Evolutionary conservation across 2,329 filamentous ascomycete species (phyloP).

Genomic region (Lachnellula hyalina): DNA sequence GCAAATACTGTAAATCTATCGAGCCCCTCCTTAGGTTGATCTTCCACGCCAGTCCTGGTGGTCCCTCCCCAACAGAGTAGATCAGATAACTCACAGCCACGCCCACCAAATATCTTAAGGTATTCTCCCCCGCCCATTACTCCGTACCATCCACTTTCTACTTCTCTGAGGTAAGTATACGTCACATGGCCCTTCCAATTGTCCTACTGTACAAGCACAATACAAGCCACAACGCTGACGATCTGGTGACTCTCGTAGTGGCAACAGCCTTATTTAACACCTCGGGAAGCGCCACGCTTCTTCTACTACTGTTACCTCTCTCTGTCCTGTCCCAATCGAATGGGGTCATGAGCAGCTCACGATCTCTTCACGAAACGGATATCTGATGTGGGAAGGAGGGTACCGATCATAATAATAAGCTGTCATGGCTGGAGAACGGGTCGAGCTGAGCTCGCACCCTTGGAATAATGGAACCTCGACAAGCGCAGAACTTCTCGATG

Average conservation of each 20-base stretch:
- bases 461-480: constrained; percentile 18
- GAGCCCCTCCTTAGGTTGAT: too few species aligned
- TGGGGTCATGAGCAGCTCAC: constrained; percentile 27
- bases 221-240: constrained; percentile 23
- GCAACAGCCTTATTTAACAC: constrained; percentile 13
- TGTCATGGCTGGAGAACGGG: constrained; percentile 28
- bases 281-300: constrained; percentile 19
- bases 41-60: too few species aligned
- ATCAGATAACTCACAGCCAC: background rate
- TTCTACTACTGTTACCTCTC: constrained; percentile 8
- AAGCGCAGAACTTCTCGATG: constrained; percentile 20
- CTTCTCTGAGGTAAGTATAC: background rate
- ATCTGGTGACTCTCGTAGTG: constrained; percentile 24
- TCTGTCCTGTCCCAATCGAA: constrained; percentile 19
- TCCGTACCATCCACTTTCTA: background rate
- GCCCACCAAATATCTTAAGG: background rate
- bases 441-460: constrained; percentile 21
- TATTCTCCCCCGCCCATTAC: background rate
- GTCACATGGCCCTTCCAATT: constrained; percentile 16
- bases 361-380: constrained; percentile 18
- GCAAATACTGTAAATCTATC: too few species aligned
- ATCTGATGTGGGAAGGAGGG: constrained; percentile 29
- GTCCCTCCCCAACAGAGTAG: too few species aligned
- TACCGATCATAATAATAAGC: constrained; percentile 17
- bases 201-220: constrained; percentile 5